Base-by-base conservation (phyloP, 2,329 filamentous ascomycete species). In the Fusarium sublunatum region DNA sequence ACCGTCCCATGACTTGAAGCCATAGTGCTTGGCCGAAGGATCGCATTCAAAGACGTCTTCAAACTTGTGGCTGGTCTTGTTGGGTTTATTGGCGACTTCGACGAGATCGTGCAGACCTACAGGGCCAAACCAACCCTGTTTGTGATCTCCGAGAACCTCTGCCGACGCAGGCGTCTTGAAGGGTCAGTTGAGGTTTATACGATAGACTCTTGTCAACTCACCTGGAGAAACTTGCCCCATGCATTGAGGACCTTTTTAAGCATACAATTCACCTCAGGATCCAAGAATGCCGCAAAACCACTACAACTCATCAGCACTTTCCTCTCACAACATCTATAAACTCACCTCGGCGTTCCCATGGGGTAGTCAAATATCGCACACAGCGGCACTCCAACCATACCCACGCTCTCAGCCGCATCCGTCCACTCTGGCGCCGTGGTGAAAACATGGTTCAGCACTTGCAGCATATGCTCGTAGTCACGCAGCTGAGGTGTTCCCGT, bases 1-100 rank as follows among this genome's bases (percentile, higher is more conserved):
- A 82, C 81, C 78, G 56, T 91, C 88, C 89, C 89, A 91, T 0
- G 86, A 89, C 53, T 79, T 83, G 77, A 79, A 91, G 15, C 88
- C 88, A 61, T 85, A 81, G 69, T 87, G 72, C 63, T 82, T 75
- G 6, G 79, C 78, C 0, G 70, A 74, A 0, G 86, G 81, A 38
- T 90, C 83, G 70, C 88, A 90, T 15, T 82, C 64, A 72, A 84
- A 90, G 69, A 89, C 79, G 15, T 89, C 80, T 53, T 88, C 81
- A 57, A 89, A 88, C 43, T 74, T 79, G 68, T 81, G 72, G 15
- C 64, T 53, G 0, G 81, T 77, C 47, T 75, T 67, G 15, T 73
- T 67, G 0, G 82, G 79, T 6, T 74, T 75, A 58, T 86, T 84
- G 69, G 82, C 82, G 0, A 84, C 82, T 34, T 79, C 73, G 75